phyloP scores from a whole-genome alignment of 2,329 filamentous ascomycete species.

The Xylariaceae sp. region DNA sequence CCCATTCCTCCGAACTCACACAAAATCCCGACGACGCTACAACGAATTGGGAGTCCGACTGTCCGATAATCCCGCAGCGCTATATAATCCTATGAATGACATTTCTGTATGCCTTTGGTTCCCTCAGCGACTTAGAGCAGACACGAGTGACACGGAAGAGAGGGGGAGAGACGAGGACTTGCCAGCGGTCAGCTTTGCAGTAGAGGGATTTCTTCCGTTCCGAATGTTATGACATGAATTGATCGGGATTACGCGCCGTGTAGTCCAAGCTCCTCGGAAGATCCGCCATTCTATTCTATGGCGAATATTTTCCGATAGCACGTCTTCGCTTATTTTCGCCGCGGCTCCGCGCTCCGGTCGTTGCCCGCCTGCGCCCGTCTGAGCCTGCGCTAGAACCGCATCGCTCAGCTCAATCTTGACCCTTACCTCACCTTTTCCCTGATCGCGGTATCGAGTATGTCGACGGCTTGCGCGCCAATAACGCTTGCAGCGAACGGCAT shows the following conservation, averaged over 20 bases:
- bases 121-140: not conserved
- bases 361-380: constrained; percentile 24
- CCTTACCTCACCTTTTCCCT: constrained; percentile 27
- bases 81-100: not conserved
- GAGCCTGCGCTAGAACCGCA: constrained; percentile 24
- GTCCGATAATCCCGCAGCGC: not conserved
- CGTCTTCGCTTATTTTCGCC: constrained; percentile 19
- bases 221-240: constrained; percentile 12
- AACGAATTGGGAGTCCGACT: not conserved
- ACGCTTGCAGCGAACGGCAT: constrained; percentile 42
- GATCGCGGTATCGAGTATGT: constrained; percentile 21
- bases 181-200: not conserved
- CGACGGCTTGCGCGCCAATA: constrained; percentile 36
- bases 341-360: constrained; percentile 22
- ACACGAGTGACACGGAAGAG: not conserved
- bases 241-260: constrained; percentile 14
- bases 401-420: constrained; percentile 16
- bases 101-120: not conserved
- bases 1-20: constrained; percentile 26
- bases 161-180: not conserved
- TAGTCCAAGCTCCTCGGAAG: constrained; percentile 18
- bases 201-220: not conserved
- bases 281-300: constrained; percentile 31
- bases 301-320: constrained; percentile 31
- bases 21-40: constrained; percentile 12